These are phyloP conservation scores for Lagenidium sp. DNA, from an alignment of 352 stramenopile genomes.

Conservation along the genomic window DNA sequence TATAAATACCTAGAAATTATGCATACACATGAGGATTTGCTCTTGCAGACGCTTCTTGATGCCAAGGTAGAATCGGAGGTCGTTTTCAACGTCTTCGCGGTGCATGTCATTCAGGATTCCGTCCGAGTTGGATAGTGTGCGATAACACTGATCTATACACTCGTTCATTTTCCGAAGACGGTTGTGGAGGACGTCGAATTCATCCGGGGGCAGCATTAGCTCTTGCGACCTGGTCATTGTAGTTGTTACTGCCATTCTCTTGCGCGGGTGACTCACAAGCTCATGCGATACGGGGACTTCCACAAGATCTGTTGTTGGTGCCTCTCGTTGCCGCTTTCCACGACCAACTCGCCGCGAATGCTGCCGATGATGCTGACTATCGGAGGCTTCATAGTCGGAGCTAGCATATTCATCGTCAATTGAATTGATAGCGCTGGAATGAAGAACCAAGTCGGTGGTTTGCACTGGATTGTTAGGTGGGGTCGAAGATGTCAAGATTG, in stretches of 20 bases:
- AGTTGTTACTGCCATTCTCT: conserved; percentile 35
- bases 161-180: conserved; percentile 61
- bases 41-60: conserved; percentile 72
- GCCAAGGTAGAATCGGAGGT: conserved; percentile 58
- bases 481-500: neutral
- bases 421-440: conserved; percentile 16
- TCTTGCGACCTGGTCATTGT: conserved; percentile 28
- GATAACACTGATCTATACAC: conserved; percentile 55
- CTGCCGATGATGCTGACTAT: neutral
- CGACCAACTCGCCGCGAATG: conserved; percentile 1
- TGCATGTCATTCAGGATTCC: conserved; percentile 40
- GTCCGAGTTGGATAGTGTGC: conserved; percentile 30
- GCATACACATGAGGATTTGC: conserved; percentile 62
- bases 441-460: conserved; percentile 14
- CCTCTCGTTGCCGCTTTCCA: conserved; percentile 27
- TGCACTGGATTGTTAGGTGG: neutral
- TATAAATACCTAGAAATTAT: conserved; percentile 33
- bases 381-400: conserved; percentile 21
- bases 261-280: conserved; percentile 34
- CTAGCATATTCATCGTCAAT: conserved; percentile 17
- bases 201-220: conserved; percentile 40
- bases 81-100: conserved; percentile 44
- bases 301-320: conserved; percentile 24
- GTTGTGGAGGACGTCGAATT: conserved; percentile 56
- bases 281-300: conserved; percentile 30